Base-by-base conservation (phyloP, 306 rosid genomes). In the Vigna hirtella region DNA sequence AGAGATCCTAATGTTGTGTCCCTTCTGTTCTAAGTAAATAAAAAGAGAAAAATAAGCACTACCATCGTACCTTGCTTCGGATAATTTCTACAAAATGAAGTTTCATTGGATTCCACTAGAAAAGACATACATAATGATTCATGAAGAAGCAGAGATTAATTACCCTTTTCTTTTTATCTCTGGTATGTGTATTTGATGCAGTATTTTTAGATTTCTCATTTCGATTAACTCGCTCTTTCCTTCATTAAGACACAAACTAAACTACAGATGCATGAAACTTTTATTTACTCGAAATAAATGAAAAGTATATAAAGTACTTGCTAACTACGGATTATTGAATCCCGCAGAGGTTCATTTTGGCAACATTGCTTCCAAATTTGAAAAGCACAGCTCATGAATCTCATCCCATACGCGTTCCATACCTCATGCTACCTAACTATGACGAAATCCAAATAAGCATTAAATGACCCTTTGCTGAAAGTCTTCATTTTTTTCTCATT, bases 61-160 rank as follows among this genome's bases (percentile, higher is more conserved):
- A 5, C 0, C 38, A 34, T 34, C 7, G 38, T 34, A 45, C 42
- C 13, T 67, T 72, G 7, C 72, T 82, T 36, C 42, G 8, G 42
- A 36, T 36, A 7, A 7, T 36, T 36, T 36, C 65, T 73, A 73
- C 74, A 62, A 79, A 79, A 76, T 77, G 61, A 45, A 66, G 79
- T 77, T 84, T 70, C 87, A 83, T 84, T 80, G 91, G 91, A 87
- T 90, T 90, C 90, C 78, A 47, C 55, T 56, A 18, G 40, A 61
- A 45, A 73, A 63, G 45, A 62, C 68, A 61, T 15, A 18, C 68
- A 61, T 15, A 18, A 62, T 6, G 45, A 62, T 15, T 77, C 57
- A 75, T 75, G 69, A 58, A 68, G 45, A 52, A 63, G 55, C 42
- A 15, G 36, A 58, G 48, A 61, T 61, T 51, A 65, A 56, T 20